These are phyloP conservation scores for Populus pruinosa DNA, from an alignment of 345 rosid genomes.

Conservation along the genomic window DNA sequence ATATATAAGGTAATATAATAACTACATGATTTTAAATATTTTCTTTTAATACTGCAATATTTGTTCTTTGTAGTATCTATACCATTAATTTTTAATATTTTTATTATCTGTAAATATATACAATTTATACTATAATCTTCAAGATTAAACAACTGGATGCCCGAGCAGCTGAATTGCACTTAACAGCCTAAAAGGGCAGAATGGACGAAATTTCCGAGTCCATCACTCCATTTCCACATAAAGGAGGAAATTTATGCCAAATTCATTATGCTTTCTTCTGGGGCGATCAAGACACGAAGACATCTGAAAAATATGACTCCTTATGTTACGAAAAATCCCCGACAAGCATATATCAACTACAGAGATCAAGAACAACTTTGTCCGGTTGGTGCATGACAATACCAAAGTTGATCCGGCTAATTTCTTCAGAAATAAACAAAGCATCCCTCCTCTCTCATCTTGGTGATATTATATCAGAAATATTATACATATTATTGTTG, in stretches of 20 bases:
- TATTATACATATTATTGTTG: too few species aligned
- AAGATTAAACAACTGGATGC: conserved; percentile 20
- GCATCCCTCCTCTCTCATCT: conserved; percentile 11
- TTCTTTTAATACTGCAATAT: rapidly evolving
- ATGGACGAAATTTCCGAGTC: conserved; percentile 43
- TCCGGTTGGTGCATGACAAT: conserved; percentile 36
- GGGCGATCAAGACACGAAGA: conserved; percentile 25
- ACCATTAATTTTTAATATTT: too few species aligned
- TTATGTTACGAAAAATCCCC: conserved; percentile 57
- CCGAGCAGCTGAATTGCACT: background rate
- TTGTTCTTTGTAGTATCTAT: too few species aligned
- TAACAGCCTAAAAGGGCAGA: conserved; percentile 60
- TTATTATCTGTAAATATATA: too few species aligned
- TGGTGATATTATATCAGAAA: background rate
- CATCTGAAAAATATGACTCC: conserved; percentile 31
- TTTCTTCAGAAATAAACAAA: conserved; percentile 41
- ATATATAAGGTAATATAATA: too few species aligned
- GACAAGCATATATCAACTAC: conserved; percentile 53
- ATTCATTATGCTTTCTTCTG: conserved; percentile 36
- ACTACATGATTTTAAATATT: too few species aligned
- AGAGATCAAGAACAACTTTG: conserved; percentile 48
- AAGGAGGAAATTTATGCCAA: conserved; percentile 44
- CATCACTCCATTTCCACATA: conserved; percentile 49
- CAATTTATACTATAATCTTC: too few species aligned
- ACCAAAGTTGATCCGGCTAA: conserved; percentile 34